Conservation (phyloP, 73 alveolate species). For the Urostyla sp. region DNA sequence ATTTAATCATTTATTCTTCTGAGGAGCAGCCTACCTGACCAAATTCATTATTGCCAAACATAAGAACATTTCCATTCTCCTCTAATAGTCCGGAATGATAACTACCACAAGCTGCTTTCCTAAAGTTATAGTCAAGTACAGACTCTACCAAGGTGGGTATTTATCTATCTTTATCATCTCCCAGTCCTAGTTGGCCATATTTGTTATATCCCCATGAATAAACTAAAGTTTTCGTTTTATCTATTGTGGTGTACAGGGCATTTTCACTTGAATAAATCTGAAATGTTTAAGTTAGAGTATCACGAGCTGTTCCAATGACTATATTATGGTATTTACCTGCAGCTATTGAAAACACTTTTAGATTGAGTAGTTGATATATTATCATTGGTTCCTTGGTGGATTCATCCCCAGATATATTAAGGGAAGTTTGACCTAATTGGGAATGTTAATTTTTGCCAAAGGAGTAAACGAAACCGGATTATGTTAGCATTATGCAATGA, state of each 20-base stretch:
- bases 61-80: slow-evolving; percentile 26
- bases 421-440: slow-evolving; percentile 79
- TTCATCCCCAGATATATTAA: slow-evolving; percentile 64
- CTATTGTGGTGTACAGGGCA: slow-evolving; percentile 51
- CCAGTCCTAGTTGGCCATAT: slow-evolving; percentile 49
- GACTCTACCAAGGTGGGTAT: slow-evolving; percentile 49
- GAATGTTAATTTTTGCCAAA: slow-evolving; percentile 82
- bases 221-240: slow-evolving; percentile 48
- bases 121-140: slow-evolving; percentile 49
- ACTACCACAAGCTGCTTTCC: slow-evolving; percentile 44
- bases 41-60: slow-evolving; percentile 26
- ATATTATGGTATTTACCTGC: slow-evolving; percentile 46
- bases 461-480: slow-evolving; percentile 77
- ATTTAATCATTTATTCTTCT: too few relatives aligned
- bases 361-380: slow-evolving; percentile 29
- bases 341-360: slow-evolving; percentile 45
- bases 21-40: slow-evolving; percentile 58
- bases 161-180: slow-evolving; percentile 29
- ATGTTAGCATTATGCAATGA: slow-evolving; percentile 71
- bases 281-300: slow-evolving; percentile 49
- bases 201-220: slow-evolving; percentile 61
- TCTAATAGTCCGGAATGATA: slow-evolving; percentile 18
- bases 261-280: slow-evolving; percentile 44
- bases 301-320: slow-evolving; percentile 58
- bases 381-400: slow-evolving; percentile 75